phyloP scores from a whole-genome alignment of 2,329 filamentous ascomycete genomes.

The Fusarium begoniae region DNA sequence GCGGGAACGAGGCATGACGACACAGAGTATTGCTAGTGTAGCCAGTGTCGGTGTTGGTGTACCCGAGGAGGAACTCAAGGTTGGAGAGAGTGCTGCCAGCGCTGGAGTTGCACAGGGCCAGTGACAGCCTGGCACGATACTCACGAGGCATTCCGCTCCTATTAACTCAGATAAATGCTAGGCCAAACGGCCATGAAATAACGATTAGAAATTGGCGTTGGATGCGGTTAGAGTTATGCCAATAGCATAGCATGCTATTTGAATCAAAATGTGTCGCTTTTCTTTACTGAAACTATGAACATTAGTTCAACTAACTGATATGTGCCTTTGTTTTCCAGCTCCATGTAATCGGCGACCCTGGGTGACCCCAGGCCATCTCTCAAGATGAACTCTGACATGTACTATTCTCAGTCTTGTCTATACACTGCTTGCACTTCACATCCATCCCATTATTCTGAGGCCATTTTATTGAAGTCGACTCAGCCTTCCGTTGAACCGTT shows the following conservation, averaged over 20 bases:
- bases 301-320: neutral
- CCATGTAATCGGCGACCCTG: neutral
- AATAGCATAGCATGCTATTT: constrained; percentile 8
- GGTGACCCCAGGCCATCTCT: neutral
- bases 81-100: constrained; percentile 70
- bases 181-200: constrained; percentile 24
- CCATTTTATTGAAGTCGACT: neutral
- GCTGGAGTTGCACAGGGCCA: constrained; percentile 41
- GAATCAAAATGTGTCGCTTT: neutral
- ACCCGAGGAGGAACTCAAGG: constrained; percentile 66
- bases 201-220: constrained; percentile 37
- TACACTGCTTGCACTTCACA: neutral
- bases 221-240: constrained; percentile 32
- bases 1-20: constrained; percentile 53
- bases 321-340: neutral
- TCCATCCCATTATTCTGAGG: neutral
- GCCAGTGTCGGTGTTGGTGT: constrained; percentile 63
- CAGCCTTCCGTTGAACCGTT: neutral
- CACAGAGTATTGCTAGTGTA: constrained; percentile 56
- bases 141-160: neutral
- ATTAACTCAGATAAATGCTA: neutral
- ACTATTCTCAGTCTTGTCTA: neutral
- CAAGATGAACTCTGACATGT: neutral
- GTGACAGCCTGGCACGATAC: neutral
- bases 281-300: neutral